These are phyloP conservation scores for Fusarium begoniae DNA, from an alignment of 2,329 filamentous ascomycete species.

Conservation along the genomic window DNA sequence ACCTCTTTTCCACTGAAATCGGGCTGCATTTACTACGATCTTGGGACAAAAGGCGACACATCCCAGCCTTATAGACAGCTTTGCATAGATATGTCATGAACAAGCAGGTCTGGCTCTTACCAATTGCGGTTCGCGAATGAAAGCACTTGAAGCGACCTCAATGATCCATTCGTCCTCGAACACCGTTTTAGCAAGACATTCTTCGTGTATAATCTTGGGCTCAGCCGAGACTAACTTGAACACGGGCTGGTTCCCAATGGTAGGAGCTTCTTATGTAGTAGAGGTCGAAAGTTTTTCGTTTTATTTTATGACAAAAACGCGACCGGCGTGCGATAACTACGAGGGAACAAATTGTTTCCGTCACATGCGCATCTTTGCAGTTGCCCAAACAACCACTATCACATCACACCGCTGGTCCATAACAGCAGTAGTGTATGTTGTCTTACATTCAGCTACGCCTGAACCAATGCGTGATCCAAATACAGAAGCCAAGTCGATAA, in stretches of 20 bases:
- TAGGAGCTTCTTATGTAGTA: not conserved
- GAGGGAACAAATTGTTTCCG: not conserved
- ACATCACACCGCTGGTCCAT: not conserved
- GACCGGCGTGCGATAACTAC: not conserved
- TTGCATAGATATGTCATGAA: not conserved
- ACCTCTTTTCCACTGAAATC: too few relatives aligned
- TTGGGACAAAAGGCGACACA: not conserved
- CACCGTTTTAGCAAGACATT: accelerated
- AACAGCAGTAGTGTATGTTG: not conserved
- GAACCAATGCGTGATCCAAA: not conserved
- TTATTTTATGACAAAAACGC: too few relatives aligned
- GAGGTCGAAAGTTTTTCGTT: too few relatives aligned
- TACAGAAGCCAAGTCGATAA: not conserved
- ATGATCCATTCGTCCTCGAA: not conserved
- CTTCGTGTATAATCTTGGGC: not conserved
- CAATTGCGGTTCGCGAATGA: not conserved
- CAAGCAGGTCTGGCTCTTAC: accelerated
- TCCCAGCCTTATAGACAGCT: accelerated
- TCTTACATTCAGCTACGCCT: not conserved
- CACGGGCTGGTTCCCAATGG: too few relatives aligned
- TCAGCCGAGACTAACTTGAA: accelerated
- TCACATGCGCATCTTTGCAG: not conserved
- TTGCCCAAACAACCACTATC: not conserved
- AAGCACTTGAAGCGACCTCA: accelerated
- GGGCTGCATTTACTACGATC: not conserved